These are phyloP conservation scores for Solanum pinnatisectum DNA, from an alignment of 257 asterid species.

Conservation along the genomic window DNA sequence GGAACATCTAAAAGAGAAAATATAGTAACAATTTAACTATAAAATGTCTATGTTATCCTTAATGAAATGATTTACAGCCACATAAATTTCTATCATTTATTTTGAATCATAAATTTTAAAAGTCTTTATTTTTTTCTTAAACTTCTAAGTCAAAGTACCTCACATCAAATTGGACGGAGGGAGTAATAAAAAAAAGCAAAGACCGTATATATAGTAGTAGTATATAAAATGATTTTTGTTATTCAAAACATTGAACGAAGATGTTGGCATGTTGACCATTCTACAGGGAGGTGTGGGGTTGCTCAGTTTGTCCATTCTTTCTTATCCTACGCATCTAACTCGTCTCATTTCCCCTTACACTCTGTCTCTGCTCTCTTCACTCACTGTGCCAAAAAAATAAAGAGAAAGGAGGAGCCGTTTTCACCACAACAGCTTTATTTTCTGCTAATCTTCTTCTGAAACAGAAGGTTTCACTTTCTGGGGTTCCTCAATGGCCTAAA, in stretches of 20 bases:
- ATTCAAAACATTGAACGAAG: not conserved
- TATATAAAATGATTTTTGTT: not conserved
- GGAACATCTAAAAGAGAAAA: no score
- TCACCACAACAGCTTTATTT: constrained; percentile 31
- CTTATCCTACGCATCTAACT: constrained; percentile 23
- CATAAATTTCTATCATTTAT: no score
- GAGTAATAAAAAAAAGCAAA: no score
- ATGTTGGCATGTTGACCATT: constrained; percentile 11
- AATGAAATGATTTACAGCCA: no score
- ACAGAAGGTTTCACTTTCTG: constrained; percentile 15
- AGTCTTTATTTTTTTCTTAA: no score
- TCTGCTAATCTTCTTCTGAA: not conserved
- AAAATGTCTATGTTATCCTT: no score
- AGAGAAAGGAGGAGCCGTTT: constrained; percentile 50
- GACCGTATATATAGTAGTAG: not conserved
- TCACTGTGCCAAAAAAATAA: not conserved
- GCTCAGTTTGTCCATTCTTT: constrained; percentile 8
- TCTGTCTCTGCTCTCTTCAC: constrained; percentile 3
- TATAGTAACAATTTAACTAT: no score
- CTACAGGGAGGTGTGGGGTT: constrained; percentile 8
- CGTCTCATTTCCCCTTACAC: not conserved
- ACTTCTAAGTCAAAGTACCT: accelerated
- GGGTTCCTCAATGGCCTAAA: constrained; percentile 2
- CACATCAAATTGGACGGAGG: no score
- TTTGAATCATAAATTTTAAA: no score